A percentile compares a stretch with the other conserved stretches of the same genome.
Evolutionary conservation across 768 basidiomycete species (phyloP).

Genomic region (Amanita rubescens): DNA sequence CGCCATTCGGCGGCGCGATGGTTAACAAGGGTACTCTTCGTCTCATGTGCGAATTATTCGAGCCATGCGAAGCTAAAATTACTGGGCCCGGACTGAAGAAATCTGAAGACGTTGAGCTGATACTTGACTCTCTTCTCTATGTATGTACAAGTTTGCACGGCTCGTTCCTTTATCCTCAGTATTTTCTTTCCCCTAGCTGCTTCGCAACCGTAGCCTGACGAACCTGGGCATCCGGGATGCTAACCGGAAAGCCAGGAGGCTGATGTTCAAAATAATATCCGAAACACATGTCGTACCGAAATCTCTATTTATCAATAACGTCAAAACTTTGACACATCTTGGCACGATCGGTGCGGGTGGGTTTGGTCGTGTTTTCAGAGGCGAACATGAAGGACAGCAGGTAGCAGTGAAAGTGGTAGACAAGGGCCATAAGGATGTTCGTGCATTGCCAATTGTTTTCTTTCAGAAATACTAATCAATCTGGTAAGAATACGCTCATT

Average conservation of each 20-base stretch:
- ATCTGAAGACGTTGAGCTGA: not conserved
- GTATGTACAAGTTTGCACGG: not conserved
- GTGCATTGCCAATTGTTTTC: not conserved
- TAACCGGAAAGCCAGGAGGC: not conserved
- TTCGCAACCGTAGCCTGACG: not conserved
- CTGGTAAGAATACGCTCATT: not conserved
- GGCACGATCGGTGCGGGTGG: not conserved
- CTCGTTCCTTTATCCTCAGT: not conserved
- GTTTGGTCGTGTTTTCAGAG: not conserved
- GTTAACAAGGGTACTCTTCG: not conserved
- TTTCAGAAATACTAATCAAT: not conserved
- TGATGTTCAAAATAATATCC: not conserved
- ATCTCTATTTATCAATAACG: not conserved
- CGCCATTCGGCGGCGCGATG: not conserved
- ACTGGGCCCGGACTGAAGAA: not conserved
- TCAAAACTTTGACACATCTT: not conserved
- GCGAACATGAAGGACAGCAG: not conserved
- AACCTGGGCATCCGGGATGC: not conserved
- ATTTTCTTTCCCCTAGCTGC: not conserved
- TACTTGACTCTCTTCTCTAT: not conserved
- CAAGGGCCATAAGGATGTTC: not conserved
- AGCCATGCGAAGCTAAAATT: not conserved
- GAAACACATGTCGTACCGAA: not conserved
- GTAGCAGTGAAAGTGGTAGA: not conserved
- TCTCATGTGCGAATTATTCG: no score